Conservation (phyloP, 305 asterid species). For the Solanum chacoense region DNA sequence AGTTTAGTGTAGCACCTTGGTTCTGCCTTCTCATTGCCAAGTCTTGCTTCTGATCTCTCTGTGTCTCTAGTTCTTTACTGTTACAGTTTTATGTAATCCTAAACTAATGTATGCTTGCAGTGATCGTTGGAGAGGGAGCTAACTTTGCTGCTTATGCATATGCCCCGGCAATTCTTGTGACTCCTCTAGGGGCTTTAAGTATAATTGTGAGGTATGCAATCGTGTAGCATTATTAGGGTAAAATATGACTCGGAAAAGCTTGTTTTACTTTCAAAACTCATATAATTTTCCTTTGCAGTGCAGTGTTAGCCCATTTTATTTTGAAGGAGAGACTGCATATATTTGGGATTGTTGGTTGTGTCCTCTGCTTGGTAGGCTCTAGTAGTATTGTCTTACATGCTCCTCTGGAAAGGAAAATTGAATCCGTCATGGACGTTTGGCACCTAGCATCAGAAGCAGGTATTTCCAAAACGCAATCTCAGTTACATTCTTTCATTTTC, state of each 20-base stretch:
- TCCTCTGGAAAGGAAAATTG: not conserved
- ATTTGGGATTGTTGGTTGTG: conserved; percentile 8
- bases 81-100: not conserved
- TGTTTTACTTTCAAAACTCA: not conserved
- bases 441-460: conserved; percentile 5
- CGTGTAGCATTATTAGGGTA: not conserved
- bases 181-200: conserved; percentile 27
- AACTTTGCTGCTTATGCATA: conserved; percentile 26
- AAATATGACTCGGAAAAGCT: not conserved
- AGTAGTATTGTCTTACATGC: conserved; percentile 5
- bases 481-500: not conserved
- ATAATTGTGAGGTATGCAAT: conserved; percentile 8
- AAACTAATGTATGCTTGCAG: not conserved
- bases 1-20: not conserved
- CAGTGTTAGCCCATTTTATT: conserved; percentile 10
- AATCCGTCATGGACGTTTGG: conserved; percentile 11
- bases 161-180: conserved; percentile 31
- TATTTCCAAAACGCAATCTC: not conserved
- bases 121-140: conserved; percentile 8
- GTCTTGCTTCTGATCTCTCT: not conserved
- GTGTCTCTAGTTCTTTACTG: not conserved
- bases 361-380: conserved; percentile 11
- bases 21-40: not conserved
- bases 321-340: conserved; percentile 7
- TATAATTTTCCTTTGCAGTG: conserved; percentile 5